Conservation (phyloP, 2,329 filamentous ascomycete species). For the Ambrosiella xylebori region DNA sequence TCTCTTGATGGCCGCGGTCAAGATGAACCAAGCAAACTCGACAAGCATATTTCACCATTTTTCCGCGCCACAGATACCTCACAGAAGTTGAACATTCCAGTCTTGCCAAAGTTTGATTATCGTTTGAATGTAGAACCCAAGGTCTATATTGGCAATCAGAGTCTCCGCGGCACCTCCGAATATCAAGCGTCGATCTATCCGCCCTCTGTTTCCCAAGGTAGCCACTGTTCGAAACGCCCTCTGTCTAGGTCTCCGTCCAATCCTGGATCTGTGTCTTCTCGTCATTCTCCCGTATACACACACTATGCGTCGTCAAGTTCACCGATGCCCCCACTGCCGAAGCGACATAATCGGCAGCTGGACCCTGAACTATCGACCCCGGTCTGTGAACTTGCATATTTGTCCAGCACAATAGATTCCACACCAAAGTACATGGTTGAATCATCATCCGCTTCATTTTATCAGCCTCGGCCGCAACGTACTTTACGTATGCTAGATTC, state of each 20-base stretch:
- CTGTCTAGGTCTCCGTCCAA: no score
- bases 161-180: conserved; percentile 3
- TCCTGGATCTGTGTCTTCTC: no score
- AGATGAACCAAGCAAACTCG: no score
- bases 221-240: background rate
- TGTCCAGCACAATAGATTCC: no score
- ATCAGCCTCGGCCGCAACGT: conserved; percentile 6
- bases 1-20: no score
- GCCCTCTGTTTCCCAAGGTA: background rate
- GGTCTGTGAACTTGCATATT: no score
- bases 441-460: background rate
- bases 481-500: background rate
- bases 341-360: no score
- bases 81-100: background rate
- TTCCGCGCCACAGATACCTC: background rate
- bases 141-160: conserved; percentile 10
- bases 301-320: no score
- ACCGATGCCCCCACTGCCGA: no score
- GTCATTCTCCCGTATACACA: no score
- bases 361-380: no score
- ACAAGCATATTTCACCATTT: background rate
- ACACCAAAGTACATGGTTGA: no score
- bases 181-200: background rate
- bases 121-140: background rate
- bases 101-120: background rate